phyloP scores from a whole-genome alignment of 169 alveolate species.

The Perkinsus marinus region DNA sequence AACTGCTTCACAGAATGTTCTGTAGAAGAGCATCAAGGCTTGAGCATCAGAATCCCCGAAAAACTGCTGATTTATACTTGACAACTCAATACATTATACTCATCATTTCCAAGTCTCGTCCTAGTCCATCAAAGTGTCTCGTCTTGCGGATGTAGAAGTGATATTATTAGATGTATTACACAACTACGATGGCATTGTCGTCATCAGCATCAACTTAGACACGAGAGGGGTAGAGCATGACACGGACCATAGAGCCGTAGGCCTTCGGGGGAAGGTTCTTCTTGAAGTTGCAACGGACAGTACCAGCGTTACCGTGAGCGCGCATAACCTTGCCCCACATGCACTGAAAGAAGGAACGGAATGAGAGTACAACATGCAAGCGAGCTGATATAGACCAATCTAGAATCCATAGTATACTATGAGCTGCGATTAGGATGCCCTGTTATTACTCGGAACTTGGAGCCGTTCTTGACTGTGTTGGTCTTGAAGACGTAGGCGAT shows the following conservation, averaged over 20 bases:
- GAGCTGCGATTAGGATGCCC: too few relatives aligned
- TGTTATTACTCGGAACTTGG: slow-evolving; percentile 69
- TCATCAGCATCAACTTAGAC: slow-evolving; percentile 24
- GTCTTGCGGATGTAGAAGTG: neutral
- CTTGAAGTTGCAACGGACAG: slow-evolving; percentile 86
- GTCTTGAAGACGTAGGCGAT: slow-evolving; percentile 94
- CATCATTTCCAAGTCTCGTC: neutral
- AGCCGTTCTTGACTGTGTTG: slow-evolving; percentile 71
- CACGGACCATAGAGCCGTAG: slow-evolving; percentile 87
- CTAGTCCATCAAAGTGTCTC: neutral
- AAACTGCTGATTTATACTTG: neutral
- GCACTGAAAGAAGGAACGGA: neutral
- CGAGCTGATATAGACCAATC: too few relatives aligned
- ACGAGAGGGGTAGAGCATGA: slow-evolving; percentile 87
- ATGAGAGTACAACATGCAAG: too few relatives aligned
- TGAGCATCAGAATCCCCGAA: too few relatives aligned
- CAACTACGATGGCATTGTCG: neutral
- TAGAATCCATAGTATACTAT: too few relatives aligned
- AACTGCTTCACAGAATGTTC: too few relatives aligned
- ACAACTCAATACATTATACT: neutral
- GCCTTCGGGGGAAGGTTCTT: slow-evolving; percentile 90
- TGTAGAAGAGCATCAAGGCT: too few relatives aligned
- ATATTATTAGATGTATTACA: neutral
- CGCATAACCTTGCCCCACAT: slow-evolving; percentile 94
- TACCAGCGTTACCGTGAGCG: slow-evolving; percentile 95